Evolutionary conservation across 2,329 filamentous ascomycete genomes (phyloP).

Genomic region (Aspergillus luchuensis): DNA sequence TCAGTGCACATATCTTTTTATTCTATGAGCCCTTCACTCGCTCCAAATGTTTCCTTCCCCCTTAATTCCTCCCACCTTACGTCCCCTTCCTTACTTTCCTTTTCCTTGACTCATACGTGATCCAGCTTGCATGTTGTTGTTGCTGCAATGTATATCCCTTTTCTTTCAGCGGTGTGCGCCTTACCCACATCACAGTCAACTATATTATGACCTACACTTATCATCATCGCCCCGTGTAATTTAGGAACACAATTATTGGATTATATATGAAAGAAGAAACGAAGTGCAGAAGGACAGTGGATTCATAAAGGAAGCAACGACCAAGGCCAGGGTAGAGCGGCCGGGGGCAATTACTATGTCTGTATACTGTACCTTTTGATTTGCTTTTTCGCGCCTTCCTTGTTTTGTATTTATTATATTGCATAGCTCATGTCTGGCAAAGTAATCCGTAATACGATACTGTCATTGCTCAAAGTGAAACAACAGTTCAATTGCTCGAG

Average conservation of each 20-base stretch:
- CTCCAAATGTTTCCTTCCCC: constrained; percentile 8
- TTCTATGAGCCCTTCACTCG: constrained; percentile 5
- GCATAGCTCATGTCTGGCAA: neutral
- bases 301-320: neutral
- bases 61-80: constrained; percentile 1
- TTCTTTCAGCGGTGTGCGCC: constrained; percentile 5
- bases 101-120: constrained; percentile 23
- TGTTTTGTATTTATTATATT: neutral
- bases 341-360: neutral
- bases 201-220: constrained; percentile 1
- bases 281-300: neutral
- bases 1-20: constrained; percentile 22
- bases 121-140: constrained; percentile 9
- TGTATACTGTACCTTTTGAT: neutral
- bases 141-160: constrained; percentile 12
- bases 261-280: neutral
- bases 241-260: constrained; percentile 7
- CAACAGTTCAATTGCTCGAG: neutral
- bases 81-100: constrained; percentile 14
- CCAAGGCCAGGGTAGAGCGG: neutral
- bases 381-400: neutral
- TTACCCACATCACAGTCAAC: neutral
- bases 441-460: neutral
- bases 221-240: constrained; percentile 7
- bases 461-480: neutral